Conservation (phyloP, 2,329 filamentous ascomycete species). For the Drechslerella coelobrocha region DNA sequence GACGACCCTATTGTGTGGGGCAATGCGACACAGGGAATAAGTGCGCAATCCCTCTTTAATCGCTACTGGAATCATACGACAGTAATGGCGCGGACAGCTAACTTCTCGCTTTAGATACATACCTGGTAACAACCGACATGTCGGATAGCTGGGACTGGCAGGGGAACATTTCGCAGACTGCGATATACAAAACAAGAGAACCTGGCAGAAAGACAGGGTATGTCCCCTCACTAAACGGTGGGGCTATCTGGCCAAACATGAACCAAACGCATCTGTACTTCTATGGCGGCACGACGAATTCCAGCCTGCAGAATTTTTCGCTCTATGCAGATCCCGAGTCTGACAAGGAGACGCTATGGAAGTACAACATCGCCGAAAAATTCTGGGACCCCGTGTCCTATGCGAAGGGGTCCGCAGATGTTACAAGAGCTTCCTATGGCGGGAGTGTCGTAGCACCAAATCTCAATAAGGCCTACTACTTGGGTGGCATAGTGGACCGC, state of each 20-base stretch:
- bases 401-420: conserved; percentile 5
- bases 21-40: conserved; percentile 36
- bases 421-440: conserved; percentile 37
- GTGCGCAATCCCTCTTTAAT: conserved; percentile 5
- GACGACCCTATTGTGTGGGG: conserved; percentile 45
- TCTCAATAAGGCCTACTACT: conserved; percentile 40
- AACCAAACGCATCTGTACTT: conserved; percentile 38
- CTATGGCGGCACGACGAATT: conserved; percentile 41
- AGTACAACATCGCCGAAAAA: conserved; percentile 38
- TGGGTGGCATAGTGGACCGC: conserved; percentile 30
- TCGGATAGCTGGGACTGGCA: conserved; percentile 45
- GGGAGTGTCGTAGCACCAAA: conserved; percentile 26
- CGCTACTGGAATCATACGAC: background rate
- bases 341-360: conserved; percentile 34
- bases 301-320: conserved; percentile 39
- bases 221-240: conserved; percentile 41
- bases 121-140: conserved; percentile 42
- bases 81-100: background rate
- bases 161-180: conserved; percentile 39
- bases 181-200: conserved; percentile 37
- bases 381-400: conserved; percentile 42
- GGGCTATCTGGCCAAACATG: conserved; percentile 31
- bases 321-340: conserved; percentile 27
- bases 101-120: conserved; percentile 25
- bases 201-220: conserved; percentile 38